phyloP scores from a whole-genome alignment of 306 rosid species.

The Prunus mume region DNA sequence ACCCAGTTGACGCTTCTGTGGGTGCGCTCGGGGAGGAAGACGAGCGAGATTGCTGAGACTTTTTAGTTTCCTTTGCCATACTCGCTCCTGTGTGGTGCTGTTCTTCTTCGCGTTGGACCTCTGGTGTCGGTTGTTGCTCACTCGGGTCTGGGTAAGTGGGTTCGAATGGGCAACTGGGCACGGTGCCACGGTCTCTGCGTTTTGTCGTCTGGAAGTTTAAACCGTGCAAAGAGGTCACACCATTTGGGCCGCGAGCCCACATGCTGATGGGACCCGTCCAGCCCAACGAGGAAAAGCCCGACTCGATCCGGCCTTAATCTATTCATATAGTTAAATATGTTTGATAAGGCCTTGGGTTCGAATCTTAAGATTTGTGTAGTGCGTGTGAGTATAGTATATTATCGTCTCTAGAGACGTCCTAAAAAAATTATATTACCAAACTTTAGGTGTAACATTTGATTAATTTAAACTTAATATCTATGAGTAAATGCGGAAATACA shows the following conservation, averaged over 20 bases:
- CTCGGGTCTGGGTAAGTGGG: neutral
- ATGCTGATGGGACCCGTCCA: no score
- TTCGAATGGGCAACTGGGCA: neutral
- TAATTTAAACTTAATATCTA: no score
- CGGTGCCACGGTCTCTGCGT: neutral
- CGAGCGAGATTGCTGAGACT: conserved; percentile 28
- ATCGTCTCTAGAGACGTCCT: fast-evolving
- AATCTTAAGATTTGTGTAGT: fast-evolving
- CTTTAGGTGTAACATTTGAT: no score
- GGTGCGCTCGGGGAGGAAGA: conserved; percentile 24
- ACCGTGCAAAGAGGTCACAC: neutral
- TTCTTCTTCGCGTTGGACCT: neutral
- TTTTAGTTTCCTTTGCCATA: conserved; percentile 49
- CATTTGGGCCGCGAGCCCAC: no score
- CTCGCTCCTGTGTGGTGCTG: conserved; percentile 10
- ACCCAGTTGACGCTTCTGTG: conserved; percentile 32
- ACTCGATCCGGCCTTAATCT: no score
- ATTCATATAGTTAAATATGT: no score
- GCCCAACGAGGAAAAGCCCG: no score
- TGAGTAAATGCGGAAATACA: no score
- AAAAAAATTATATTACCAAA: no score
- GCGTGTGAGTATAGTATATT: no score
- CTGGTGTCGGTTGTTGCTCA: neutral
- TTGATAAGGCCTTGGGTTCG: fast-evolving
- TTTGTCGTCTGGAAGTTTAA: neutral